These are phyloP conservation scores for Diaporthe sp. DNA, from an alignment of 2,329 filamentous ascomycete genomes.

Conservation along the genomic window DNA sequence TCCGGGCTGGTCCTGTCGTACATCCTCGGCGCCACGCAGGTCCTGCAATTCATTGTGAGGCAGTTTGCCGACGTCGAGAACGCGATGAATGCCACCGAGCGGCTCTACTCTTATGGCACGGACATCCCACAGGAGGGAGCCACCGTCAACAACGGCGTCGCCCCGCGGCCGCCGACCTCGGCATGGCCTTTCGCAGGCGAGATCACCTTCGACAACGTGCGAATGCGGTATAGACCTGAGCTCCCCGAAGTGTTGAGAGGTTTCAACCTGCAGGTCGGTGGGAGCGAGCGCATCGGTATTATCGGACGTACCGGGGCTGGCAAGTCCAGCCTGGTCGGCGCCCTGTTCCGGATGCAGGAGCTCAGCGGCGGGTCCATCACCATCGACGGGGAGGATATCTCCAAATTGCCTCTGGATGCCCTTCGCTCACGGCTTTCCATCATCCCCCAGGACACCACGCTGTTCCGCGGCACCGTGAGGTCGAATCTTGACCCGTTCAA, in stretches of 20 bases:
- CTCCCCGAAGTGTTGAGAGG: slow-evolving; percentile 74
- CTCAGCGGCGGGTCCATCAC: slow-evolving; percentile 70
- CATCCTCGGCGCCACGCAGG: slow-evolving; percentile 72
- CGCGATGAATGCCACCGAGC: slow-evolving; percentile 76
- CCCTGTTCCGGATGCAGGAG: slow-evolving; percentile 81
- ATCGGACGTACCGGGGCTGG: slow-evolving; percentile 85
- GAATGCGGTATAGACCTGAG: slow-evolving; percentile 74
- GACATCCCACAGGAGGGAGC: slow-evolving; percentile 70
- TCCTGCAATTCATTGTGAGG: slow-evolving; percentile 75
- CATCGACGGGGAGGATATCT: slow-evolving; percentile 76
- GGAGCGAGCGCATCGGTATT: slow-evolving; percentile 51
- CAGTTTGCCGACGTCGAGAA: slow-evolving; percentile 77
- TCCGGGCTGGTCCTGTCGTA: slow-evolving; percentile 74
- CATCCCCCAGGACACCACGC: slow-evolving; percentile 85
- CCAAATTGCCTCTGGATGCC: slow-evolving; percentile 78
- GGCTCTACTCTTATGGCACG: slow-evolving; percentile 73
- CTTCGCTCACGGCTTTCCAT: slow-evolving; percentile 81
- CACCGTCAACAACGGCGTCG: slow-evolving; percentile 59
- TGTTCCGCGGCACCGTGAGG: slow-evolving; percentile 68
- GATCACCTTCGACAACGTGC: slow-evolving; percentile 75
- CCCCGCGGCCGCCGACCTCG: slow-evolving; percentile 50
- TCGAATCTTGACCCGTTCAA: slow-evolving; percentile 25
- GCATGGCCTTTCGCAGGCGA: slow-evolving; percentile 77
- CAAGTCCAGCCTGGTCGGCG: slow-evolving; percentile 86
- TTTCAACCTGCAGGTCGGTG: slow-evolving; percentile 52